Conservation (phyloP, 139 green algal genomes). For the Volvox reticuliferus region DNA sequence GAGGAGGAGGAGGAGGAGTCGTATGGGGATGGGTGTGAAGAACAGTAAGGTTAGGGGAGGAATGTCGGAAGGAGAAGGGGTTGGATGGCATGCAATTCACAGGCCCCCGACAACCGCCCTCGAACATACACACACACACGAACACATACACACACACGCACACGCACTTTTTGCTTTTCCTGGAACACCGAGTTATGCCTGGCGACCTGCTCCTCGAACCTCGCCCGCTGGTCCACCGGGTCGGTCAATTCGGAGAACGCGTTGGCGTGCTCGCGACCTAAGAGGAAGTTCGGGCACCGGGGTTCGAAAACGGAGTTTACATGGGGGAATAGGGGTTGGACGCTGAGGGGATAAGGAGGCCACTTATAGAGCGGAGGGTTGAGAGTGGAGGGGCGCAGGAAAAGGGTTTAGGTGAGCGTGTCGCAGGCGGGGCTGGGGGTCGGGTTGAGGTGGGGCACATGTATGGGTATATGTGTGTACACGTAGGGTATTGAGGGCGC, state of each 20-base stretch:
- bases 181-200: constrained; percentile 57
- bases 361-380: not conserved
- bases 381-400: not conserved
- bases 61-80: no score
- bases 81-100: no score
- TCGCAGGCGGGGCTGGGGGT: not conserved
- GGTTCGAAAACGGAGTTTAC: no score
- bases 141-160: not conserved
- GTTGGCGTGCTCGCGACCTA: constrained; percentile 96
- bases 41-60: no score
- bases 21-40: not conserved
- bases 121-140: not conserved
- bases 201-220: constrained; percentile 89
- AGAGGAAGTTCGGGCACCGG: not conserved
- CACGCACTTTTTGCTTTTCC: not conserved
- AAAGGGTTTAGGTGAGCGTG: not conserved
- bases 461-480: no score
- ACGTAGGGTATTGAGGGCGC: no score
- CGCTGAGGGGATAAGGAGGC: no score
- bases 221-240: constrained; percentile 93
- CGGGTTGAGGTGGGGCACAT: not conserved
- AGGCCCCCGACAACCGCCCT: no score
- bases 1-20: no score
- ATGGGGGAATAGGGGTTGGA: no score
- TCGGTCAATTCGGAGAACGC: constrained; percentile 97